phyloP scores from a whole-genome alignment of 441 rosid species.

The Erysimum pusillum region DNA sequence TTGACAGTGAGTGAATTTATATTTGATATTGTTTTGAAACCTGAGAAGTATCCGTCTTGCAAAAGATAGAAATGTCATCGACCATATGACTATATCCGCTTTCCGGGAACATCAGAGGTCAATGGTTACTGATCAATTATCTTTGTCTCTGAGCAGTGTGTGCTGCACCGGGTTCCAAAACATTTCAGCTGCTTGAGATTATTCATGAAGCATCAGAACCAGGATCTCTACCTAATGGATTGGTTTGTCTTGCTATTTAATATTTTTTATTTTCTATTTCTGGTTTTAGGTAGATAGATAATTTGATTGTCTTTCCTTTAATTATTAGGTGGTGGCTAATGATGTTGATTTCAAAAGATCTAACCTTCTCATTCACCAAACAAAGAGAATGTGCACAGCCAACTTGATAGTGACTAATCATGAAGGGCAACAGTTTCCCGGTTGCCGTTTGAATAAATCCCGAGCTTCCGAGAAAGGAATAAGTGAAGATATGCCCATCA shows the following conservation, averaged over 20 bases:
- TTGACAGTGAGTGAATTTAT: conserved; percentile 77
- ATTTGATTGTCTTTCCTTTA: conserved; percentile 8
- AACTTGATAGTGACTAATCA: conserved; percentile 93
- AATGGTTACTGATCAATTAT: conserved; percentile 15
- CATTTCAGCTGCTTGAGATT: conserved; percentile 94
- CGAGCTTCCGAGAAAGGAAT: conserved; percentile 55
- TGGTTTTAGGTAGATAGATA: conserved; percentile 27
- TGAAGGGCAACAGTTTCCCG: conserved; percentile 96
- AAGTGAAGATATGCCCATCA: conserved; percentile 49
- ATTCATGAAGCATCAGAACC: conserved; percentile 74
- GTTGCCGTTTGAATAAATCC: conserved; percentile 73
- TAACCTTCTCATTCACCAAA: conserved; percentile 97
- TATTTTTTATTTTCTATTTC: conserved; percentile 4
- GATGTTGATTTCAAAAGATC: conserved; percentile 97
- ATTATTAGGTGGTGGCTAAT: conserved; percentile 82
- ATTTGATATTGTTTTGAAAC: conserved; percentile 5
- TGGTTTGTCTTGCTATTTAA: conserved; percentile 34
- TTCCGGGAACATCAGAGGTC: not conserved
- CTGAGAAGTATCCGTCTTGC: conserved; percentile 10
- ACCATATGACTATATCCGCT: not conserved
- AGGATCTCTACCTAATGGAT: conserved; percentile 66
- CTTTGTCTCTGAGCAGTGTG: conserved; percentile 68
- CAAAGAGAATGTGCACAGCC: conserved; percentile 96
- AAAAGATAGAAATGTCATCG: conserved; percentile 4
- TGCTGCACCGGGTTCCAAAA: conserved; percentile 99